Percentiles rank a stretch among this genome's conserved stretches.
These are phyloP conservation scores for Cichorium intybus DNA, from an alignment of 140 eudicot genomes.

Conservation along the genomic window DNA sequence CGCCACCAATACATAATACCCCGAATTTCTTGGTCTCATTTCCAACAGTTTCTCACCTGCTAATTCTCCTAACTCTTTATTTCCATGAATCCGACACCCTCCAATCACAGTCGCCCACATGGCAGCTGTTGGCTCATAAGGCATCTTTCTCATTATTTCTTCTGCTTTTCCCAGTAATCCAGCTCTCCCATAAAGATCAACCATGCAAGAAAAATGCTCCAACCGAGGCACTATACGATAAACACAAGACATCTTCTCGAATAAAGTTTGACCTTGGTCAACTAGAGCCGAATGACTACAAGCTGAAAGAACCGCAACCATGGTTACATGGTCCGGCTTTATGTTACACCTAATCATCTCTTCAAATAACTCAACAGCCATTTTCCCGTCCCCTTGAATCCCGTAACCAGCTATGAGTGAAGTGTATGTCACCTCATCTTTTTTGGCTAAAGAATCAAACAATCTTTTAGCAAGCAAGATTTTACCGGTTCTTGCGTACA, in stretches of 20 bases:
- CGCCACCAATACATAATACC: conserved; percentile 72
- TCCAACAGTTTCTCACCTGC: conserved; percentile 65
- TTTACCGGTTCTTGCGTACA: conserved; percentile 75
- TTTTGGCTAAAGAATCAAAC: conserved; percentile 44
- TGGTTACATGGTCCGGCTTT: conserved; percentile 65
- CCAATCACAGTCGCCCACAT: conserved; percentile 83
- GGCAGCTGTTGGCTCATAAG: conserved; percentile 54
- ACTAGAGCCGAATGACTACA: conserved; percentile 87
- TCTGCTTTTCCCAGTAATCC: conserved; percentile 51
- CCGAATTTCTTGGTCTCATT: conserved; percentile 56
- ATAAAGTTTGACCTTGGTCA: conserved; percentile 52
- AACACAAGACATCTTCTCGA: conserved; percentile 48
- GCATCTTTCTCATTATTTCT: conserved; percentile 47
- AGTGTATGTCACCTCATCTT: conserved; percentile 69
- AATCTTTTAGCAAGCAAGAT: conserved; percentile 43
- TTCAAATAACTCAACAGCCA: conserved; percentile 51
- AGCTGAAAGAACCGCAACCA: conserved; percentile 72
- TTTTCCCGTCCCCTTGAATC: conserved; percentile 51
- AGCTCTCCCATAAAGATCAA: conserved; percentile 71
- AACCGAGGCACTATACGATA: conserved; percentile 51
- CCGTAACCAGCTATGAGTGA: conserved; percentile 76
- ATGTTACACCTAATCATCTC: conserved; percentile 51
- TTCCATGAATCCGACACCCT: conserved; percentile 57
- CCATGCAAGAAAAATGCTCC: conserved; percentile 84
- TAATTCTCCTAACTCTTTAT: conserved; percentile 50